Evolutionary conservation across 192 early-diverging fungal genomes (phyloP), one percentile per base, ranked within the genome.

Genomic region (Entomortierella parvispora): DNA sequence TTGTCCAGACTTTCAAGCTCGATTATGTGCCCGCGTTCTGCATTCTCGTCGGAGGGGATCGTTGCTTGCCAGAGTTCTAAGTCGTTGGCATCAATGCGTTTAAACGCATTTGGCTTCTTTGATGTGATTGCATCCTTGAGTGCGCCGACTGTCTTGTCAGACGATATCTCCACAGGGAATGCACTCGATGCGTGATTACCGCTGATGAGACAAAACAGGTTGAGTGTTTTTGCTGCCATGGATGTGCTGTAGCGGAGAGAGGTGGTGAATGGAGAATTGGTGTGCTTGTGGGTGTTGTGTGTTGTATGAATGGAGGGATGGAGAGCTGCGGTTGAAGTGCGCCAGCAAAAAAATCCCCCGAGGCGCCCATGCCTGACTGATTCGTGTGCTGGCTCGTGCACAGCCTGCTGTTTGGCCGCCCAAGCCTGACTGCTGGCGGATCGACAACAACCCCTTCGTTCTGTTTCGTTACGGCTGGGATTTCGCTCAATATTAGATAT

Each of bases 171-270:
- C 14, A 65, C 51, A 2, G 62, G 42, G 37, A 65, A 65, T 9
- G 62, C 62, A 55, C 50, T 45, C 25, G 62, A 65, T 37, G 52
- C 52, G 5, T 11, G 62, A 28, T 55, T 46, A 29, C 62, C 62
- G 52, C 52, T 65, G 40, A 65, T 45, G 62, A 65, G 9, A 65
- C 62, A 65, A 52, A 65, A 65, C 22, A 65, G 62, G 34, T 23
- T 46, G 51, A 65, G 52, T 65, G 62, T 55, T 37, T 34, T 55
- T 53, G 52, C 34, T 32, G 52, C 52, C 52, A 54, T 54, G 52
- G 52, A 6, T 54, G 52, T 49, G 45, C 25, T n/a, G n/a, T n/a
- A n/a, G n/a, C n/a, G n/a, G n/a, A n/a, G n/a, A n/a, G 22, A 4
- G 28, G 25, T 40, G 5, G 31, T 62, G 46, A 34, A 49, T 62